Base-by-base conservation (phyloP, 2,329 filamentous ascomycete species). In the Calonectria hongkongensis region DNA sequence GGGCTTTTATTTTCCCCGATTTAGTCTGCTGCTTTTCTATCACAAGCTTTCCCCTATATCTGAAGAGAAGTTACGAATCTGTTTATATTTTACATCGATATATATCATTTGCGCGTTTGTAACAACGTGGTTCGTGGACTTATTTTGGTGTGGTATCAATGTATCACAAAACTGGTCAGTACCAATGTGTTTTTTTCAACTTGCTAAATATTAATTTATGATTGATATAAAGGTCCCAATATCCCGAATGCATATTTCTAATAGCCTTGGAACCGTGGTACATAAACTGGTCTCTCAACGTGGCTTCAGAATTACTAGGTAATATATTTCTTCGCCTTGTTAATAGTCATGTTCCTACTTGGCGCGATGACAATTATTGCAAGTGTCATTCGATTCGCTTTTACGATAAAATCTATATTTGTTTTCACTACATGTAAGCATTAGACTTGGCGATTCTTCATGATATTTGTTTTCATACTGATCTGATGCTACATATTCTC, bases 91-190 rank as follows among this genome's bases (percentile, higher is more conserved):
- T 18, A 16, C 36, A 4, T 36, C 45, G 2, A 33, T 66, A 12
- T 66, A 54, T 28, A 41, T 39, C 6, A 21, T 51, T 4, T 66
- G 63, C 25, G 47, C 63, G 7, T 54, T 66, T 27, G 28, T 66
- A 4, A 15, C 47, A 1, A 51, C 45, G 2, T 21, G 45, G 15
- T 41, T 51, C 16, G 63, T 66, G 13, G 30, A 54, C 15, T 9
- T 51, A 2, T 66, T 66, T n/a, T 66, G 63, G 45, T 66, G 63
- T 41, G 63, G 63, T n/a, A 18, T 41, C 39, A 15, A 36, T 41
- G 25, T 54, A n/a, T 41, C 47, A 27, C 21, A 51, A 28, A 66
- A 66, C 47, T 66, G 21, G 58, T 28, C 2, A 30, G 33, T 33
- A 13, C 3, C 2, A 58, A 25, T 4, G 16, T 3, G 6, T 15